Evolutionary conservation across 1,284 basidiomycete species (phyloP).

Genomic region (Grifola frondosa): DNA sequence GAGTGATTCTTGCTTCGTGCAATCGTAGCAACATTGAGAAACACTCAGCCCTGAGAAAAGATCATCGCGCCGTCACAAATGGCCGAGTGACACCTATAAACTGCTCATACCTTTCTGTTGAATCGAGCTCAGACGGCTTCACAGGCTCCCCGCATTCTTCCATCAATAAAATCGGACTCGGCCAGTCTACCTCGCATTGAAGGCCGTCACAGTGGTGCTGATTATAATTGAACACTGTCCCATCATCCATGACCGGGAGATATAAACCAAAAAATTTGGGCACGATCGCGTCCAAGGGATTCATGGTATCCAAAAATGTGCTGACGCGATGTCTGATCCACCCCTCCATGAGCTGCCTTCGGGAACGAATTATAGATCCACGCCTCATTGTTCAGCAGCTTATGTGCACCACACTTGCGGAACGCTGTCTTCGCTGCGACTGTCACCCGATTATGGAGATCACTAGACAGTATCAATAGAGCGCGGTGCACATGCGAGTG

Average conservation of each 20-base stretch:
- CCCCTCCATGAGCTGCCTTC: conserved; percentile 43
- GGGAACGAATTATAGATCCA: conserved; percentile 44
- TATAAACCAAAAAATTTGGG: conserved; percentile 56
- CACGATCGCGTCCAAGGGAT: conserved; percentile 43
- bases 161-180: conserved; percentile 44
- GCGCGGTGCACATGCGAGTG: conserved; percentile 35
- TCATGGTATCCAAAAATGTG: conserved; percentile 45
- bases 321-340: too few species aligned
- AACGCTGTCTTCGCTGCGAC: conserved; percentile 34
- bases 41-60: conserved; percentile 41
- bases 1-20: conserved; percentile 40
- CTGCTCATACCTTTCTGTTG: too few species aligned
- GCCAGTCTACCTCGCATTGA: neutral
- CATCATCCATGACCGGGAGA: conserved; percentile 26
- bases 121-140: conserved; percentile 22
- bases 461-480: conserved; percentile 28
- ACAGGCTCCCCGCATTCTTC: conserved; percentile 45
- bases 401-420: conserved; percentile 14
- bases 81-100: too few species aligned
- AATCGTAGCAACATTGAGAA: conserved; percentile 44
- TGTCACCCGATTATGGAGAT: conserved; percentile 25
- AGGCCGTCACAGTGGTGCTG: conserved; percentile 3
- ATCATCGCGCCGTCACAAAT: too few species aligned
- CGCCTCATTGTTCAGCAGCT: conserved; percentile 40
- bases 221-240: neutral